Percentiles rank a stretch among this genome's conserved stretches.
Conservation (phyloP, 345 rosid species). For the Clausena lansium region DNA sequence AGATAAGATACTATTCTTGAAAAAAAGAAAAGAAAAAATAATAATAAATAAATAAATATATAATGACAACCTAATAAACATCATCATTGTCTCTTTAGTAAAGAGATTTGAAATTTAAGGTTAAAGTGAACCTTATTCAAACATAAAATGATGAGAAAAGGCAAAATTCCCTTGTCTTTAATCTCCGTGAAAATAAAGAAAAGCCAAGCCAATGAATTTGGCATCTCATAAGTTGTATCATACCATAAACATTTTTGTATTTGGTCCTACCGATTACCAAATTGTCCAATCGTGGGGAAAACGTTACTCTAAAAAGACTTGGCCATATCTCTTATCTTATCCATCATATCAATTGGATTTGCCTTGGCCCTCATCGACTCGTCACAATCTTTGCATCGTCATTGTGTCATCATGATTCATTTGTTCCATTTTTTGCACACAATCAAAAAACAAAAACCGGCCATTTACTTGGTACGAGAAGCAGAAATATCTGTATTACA, state of each 20-base stretch:
- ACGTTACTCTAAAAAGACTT: not conserved
- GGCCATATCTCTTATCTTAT: not conserved
- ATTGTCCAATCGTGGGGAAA: not conserved
- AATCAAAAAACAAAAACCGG: too few relatives aligned
- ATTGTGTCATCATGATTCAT: not conserved
- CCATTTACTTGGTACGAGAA: too few relatives aligned
- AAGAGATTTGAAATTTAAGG: not conserved
- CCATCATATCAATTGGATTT: conserved; percentile 3
- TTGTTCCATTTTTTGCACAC: not conserved
- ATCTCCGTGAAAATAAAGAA: not conserved
- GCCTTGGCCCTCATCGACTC: not conserved
- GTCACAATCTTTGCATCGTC: not conserved
- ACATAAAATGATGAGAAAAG: not conserved
- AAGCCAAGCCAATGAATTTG: not conserved
- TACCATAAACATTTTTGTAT: too few relatives aligned
- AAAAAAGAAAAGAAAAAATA: too few relatives aligned
- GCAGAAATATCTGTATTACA: too few relatives aligned
- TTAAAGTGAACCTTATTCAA: not conserved
- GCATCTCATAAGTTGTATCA: not conserved
- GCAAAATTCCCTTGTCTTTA: not conserved
- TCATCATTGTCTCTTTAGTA: not conserved
- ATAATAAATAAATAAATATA: not conserved
- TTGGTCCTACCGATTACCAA: not conserved
- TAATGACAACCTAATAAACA: not conserved
- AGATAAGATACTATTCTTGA: not conserved